These are phyloP conservation scores for Dictyostelium gargantuum DNA, from an alignment of 208 protist genomes.

Conservation along the genomic window DNA sequence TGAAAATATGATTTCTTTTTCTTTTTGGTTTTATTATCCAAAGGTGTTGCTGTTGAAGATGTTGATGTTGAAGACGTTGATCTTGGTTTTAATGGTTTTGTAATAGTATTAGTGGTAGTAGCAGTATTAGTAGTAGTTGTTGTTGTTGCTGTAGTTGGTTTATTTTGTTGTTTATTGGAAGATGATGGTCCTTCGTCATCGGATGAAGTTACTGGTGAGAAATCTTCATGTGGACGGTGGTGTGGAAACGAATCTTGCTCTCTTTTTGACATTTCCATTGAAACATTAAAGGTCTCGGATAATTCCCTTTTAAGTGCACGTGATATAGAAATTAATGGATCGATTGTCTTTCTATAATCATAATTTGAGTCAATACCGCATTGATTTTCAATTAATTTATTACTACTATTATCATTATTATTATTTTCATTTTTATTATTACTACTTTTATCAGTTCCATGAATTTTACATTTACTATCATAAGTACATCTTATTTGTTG, in stretches of 20 bases:
- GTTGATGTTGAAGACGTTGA: not conserved
- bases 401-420: not conserved
- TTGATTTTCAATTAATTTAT: too few species aligned
- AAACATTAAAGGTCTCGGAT: not conserved
- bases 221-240: not conserved
- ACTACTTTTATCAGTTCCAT: not conserved
- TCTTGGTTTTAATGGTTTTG: not conserved
- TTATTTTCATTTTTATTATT: not conserved
- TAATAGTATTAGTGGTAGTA: not conserved
- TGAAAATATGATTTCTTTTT: not conserved
- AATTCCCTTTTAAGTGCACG: not conserved
- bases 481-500: not conserved
- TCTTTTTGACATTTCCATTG: not conserved
- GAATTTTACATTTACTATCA: not conserved
- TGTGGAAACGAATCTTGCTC: not conserved
- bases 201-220: not conserved
- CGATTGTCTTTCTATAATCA: not conserved
- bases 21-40: not conserved
- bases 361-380: not conserved
- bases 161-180: not conserved
- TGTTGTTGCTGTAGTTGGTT: not conserved
- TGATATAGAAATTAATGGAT: not conserved
- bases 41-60: not conserved
- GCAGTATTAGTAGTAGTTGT: not conserved
- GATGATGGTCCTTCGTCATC: not conserved